Conservation (phyloP, 2,329 filamentous ascomycete species). For the Didymella sp. region DNA sequence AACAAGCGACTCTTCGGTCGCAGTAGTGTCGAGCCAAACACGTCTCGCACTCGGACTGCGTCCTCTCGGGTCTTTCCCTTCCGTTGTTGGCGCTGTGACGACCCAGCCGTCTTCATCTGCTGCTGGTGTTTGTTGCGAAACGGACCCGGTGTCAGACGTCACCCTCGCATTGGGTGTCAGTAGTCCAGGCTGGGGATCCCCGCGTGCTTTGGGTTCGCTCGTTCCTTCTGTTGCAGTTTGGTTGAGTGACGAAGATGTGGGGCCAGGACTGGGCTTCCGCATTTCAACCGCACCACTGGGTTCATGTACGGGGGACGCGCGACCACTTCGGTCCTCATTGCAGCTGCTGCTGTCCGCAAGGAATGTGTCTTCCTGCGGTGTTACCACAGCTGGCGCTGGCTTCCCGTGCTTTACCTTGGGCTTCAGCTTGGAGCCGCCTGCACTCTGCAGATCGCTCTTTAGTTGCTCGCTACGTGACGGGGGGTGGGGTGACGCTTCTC, state of each 20-base stretch:
- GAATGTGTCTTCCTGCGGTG: slow-evolving; percentile 55
- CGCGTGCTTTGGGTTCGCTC: slow-evolving; percentile 33
- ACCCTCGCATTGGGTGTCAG: slow-evolving; percentile 32
- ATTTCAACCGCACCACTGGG: slow-evolving; percentile 38
- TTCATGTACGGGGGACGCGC: slow-evolving; percentile 39
- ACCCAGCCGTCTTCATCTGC: slow-evolving; percentile 50
- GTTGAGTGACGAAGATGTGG: slow-evolving; percentile 35
- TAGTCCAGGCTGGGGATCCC: slow-evolving; percentile 36
- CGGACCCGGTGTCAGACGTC: slow-evolving; percentile 23
- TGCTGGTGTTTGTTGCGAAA: slow-evolving; percentile 43
- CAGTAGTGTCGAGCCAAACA: slow-evolving; percentile 52
- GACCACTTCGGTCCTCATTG: slow-evolving; percentile 55
- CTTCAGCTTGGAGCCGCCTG: slow-evolving; percentile 49
- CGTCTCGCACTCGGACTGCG: slow-evolving; percentile 40
- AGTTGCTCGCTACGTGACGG: slow-evolving; percentile 39
- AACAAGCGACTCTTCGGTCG: slow-evolving; percentile 44
- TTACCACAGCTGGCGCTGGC: slow-evolving; percentile 27
- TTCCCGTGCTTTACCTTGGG: slow-evolving; percentile 50
- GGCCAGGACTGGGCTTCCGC: slow-evolving; percentile 41
- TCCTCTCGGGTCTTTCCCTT: slow-evolving; percentile 26
- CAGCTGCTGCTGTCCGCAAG: slow-evolving; percentile 62
- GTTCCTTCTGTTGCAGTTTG: slow-evolving; percentile 28
- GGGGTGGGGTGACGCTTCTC: slow-evolving; percentile 29
- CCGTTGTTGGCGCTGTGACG: slow-evolving; percentile 40
- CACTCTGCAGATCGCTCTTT: slow-evolving; percentile 30